These are phyloP conservation scores for Osmanthus fragrans DNA, from an alignment of 257 asterid species.

Conservation along the genomic window DNA sequence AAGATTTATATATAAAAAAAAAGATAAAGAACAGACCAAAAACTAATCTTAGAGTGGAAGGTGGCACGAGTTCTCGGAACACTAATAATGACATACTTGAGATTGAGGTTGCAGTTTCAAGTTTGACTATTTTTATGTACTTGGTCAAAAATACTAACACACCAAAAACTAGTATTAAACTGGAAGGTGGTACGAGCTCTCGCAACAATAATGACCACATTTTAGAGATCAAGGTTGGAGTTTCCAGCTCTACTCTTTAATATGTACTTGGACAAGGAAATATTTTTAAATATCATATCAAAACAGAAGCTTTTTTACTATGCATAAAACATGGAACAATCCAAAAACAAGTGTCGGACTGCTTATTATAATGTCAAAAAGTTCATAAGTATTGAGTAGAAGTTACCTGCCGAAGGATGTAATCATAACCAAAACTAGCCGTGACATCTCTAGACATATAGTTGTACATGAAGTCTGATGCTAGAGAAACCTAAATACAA, in stretches of 20 bases:
- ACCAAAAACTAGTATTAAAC: not conserved
- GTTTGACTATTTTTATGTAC: not conserved
- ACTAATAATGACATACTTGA: not conserved
- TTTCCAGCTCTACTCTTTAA: not conserved
- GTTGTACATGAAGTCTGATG: conserved; percentile 88
- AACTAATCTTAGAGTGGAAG: not conserved
- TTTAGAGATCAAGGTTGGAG: not conserved
- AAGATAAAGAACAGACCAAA: not conserved
- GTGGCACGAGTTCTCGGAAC: not conserved
- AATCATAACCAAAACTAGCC: conserved; percentile 90
- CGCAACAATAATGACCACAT: not conserved
- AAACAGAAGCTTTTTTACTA: not conserved
- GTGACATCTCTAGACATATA: conserved; percentile 81
- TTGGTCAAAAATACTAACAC: not conserved
- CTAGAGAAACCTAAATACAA: conserved; percentile 74
- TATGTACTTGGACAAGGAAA: not conserved
- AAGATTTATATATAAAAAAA: not conserved
- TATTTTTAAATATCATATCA: not conserved
- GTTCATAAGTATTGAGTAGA: conserved; percentile 5
- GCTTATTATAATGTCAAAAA: not conserved
- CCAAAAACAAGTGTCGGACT: not conserved
- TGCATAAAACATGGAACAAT: not conserved
- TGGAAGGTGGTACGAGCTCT: not conserved
- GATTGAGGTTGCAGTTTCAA: not conserved
- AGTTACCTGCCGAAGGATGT: conserved; percentile 86